These are phyloP conservation scores for Punctularia strigosozonata DNA, from an alignment of 768 basidiomycete genomes.

Conservation along the genomic window DNA sequence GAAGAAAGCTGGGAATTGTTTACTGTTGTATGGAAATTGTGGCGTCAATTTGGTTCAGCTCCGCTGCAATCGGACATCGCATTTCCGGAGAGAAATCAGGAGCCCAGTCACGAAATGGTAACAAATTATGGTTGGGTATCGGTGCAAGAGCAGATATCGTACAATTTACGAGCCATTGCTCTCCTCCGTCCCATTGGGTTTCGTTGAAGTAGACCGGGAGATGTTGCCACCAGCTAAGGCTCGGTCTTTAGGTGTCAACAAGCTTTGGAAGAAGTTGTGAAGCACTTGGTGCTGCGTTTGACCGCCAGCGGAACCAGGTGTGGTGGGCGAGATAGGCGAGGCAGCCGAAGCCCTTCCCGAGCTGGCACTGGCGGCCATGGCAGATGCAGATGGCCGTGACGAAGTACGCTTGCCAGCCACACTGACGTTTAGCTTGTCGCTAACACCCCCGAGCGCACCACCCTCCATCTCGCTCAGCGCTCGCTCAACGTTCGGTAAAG, in stretches of 20 bases:
- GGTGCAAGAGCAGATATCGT: too few relatives aligned
- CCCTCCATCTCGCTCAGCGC: conserved; percentile 85
- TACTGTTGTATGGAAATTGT: too few relatives aligned
- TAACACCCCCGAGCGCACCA: neutral
- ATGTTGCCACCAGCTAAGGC: conserved; percentile 21
- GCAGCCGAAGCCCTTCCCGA: conserved; percentile 11
- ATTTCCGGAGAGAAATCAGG: too few relatives aligned
- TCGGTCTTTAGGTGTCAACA: conserved; percentile 62
- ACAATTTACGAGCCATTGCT: too few relatives aligned
- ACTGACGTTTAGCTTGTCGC: neutral
- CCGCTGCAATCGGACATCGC: too few relatives aligned
- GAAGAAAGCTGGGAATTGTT: too few relatives aligned
- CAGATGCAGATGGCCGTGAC: neutral
- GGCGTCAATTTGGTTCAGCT: too few relatives aligned
- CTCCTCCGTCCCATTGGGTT: conserved; percentile 24
- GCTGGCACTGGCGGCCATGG: conserved; percentile 1
- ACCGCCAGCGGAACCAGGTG: conserved; percentile 36
- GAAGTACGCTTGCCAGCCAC: too few relatives aligned
- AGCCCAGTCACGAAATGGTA: too few relatives aligned
- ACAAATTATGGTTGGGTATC: too few relatives aligned
- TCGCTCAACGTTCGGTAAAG: conserved; percentile 76
- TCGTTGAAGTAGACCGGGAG: conserved; percentile 15
- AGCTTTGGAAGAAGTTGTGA: conserved; percentile 80
- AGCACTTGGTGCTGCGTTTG: conserved; percentile 74
- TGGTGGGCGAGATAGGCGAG: conserved; percentile 17